Base-by-base conservation (phyloP, 2,329 filamentous ascomycete genomes). In the Penicillium polonicum region DNA sequence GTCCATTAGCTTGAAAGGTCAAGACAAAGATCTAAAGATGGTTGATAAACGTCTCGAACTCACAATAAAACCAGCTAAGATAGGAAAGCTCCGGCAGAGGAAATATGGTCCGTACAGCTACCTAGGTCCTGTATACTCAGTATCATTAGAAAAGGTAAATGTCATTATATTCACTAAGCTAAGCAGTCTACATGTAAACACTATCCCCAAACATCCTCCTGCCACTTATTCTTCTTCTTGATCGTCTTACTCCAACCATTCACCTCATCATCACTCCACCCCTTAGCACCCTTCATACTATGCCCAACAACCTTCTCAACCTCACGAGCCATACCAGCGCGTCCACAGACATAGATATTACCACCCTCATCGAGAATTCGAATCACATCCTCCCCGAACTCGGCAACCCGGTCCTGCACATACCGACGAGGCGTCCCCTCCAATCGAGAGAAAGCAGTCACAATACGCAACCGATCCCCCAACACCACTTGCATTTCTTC, bases 151-250 rank as follows among this genome's bases (percentile, higher is more conserved):
- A 7, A 5, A 42, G 10, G 4, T 17, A 10, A 17, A 15, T 25
- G 39, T 5, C 2, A 25, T 25, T 42, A 29, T n/a, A 19, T 44
- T 44, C 15, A 27, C 42, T 44, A 44, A 4, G 2, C 51, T 33
- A 13, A 33, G 2, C 12, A 33, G 31, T 15, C 12, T 15, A 13
- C 12, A 33, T 33, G 31, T 15, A 33, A 33, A 33, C 12, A 0
- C 12, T 42, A 50, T 15, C 60, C 60, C 81, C 80, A 83, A 43
- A 83, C 80, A 74, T 83, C 80, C 63, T 82, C 80, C 62, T 78
- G 77, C 80, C 80, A 83, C 65, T 80, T 82, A n/a, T 75, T 77
- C 29, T 74, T 73, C 63, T 76, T 79, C 74, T 81, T 82, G 39
- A 81, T 67, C 17, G 68, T 72, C 60, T 80, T 79, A 25, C 70